Base-by-base conservation (phyloP, 1,284 basidiomycete species). In the Grifola frondosa region DNA sequence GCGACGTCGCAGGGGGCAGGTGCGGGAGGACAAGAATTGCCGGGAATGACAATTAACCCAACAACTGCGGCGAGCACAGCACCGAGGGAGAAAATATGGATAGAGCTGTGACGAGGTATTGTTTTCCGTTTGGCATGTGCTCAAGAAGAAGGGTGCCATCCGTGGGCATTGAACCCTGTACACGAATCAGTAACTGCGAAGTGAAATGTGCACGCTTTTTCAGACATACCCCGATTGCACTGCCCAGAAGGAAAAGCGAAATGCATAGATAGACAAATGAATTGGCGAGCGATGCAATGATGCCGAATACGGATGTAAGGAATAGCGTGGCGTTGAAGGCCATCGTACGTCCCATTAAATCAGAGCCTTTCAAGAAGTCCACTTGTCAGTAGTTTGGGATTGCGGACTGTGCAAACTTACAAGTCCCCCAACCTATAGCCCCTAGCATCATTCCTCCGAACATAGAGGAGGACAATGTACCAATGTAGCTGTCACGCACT, bases 401-500 rank as follows among this genome's bases (percentile, higher is more conserved):
- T 23, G 15, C 17, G 29, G 44, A 26, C 21, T n/a, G 28, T 17
- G 25, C 17, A 8, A 13, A 70, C 80, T 42, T 52, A 87, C 88
- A 88, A 21, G 88, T 85, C 38, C 93, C 93, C 93, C 93, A 97
- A 3, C 88, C 89, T 9, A 96, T 69, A 0, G 93, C 92, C 4
- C 95, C 95, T 44, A 97, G 64, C 91, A 97, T 97, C 96, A 98
- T 98, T 30, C 96, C 91, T 6, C 80, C 83, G 63, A 93, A 91
- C 76, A 91, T 87, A 7, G 83, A 81, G 3, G 88, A 86, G 0
- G 86, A 91, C 3, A 92, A 66, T 1, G 77, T 63, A 25, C 91
- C 91, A 44, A 93, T 88, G 54, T 78, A 80, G 39, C 69, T 74
- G 63, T 93, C 88, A 20, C 80, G 75, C 11, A 94, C 82, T 84